Base-by-base conservation (phyloP, 345 rosid genomes). In the Gossypium ekmanianum region DNA sequence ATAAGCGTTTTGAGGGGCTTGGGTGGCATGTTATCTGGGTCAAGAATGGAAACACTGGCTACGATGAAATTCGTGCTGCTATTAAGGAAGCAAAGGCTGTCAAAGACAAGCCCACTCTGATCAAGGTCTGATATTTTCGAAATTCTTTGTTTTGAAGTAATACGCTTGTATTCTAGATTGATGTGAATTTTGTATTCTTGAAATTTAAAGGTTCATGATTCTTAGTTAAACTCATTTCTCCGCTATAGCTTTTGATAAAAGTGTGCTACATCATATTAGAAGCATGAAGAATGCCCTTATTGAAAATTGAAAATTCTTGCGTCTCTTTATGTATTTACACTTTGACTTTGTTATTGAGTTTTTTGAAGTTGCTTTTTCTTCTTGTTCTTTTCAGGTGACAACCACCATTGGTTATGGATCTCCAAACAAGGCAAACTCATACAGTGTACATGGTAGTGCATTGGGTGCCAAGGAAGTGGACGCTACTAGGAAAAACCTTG, bases 1-100 rank as follows among this genome's bases (percentile, higher is more conserved):
- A 85, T 55, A 72, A 65, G 73, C 97, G 99, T 76, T 96, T 91
- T 24, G 99, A 96, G 89, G 98, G 86, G 61, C 99, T 93, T 74
- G 99, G 99, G 41, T 96, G 99, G 99, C 98, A 95, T 75, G 97
- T 95, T 56, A 93, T 95, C 76, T 91, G 97, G 99, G 99, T 95
- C 81, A 93, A 95, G 92, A 93, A 93, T 76, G 99, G 99, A 75
- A 93, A 96, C 90, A 93, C 86, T 65, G 98, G 99, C 58, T 96
- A 93, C 76, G 98, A 93, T 77, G 98, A 93, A n/a, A 93, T 96
- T 69, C 94, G 99, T 69, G 97, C 98, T 81, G 99, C 99, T 78
- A 92, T 96, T 62, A 89, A 92, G 90, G 98, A 96, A 85, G 99
- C 99, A 59, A 96, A 96, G 86, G 78, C 98, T 66, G 97, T 96